A percentile compares a stretch with the other conserved stretches of the same genome.
Evolutionary conservation across 2,329 filamentous ascomycete genomes (phyloP).

Genomic region (Colletotrichum orchidophilum): DNA sequence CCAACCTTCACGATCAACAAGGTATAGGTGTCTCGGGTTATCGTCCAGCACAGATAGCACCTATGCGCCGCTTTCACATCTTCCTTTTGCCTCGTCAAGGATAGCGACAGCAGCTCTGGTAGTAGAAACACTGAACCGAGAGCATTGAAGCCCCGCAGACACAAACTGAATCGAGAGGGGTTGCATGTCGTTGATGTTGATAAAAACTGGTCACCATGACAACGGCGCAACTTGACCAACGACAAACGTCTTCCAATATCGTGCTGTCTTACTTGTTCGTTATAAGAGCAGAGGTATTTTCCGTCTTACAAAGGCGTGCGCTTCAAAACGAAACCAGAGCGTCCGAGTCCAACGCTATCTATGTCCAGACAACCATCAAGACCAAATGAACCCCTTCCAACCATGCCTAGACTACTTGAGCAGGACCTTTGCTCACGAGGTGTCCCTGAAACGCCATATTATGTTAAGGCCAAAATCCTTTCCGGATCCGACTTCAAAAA

Average conservation of each 20-base stretch:
- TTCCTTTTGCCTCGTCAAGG: too few species aligned
- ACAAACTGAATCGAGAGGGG: too few species aligned
- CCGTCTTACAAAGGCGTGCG: not conserved
- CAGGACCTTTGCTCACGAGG: not conserved
- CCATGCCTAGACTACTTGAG: not conserved
- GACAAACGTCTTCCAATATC: not conserved
- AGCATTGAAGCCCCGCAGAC: too few species aligned
- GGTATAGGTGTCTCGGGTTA: not conserved
- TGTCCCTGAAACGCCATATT: constrained; percentile 7
- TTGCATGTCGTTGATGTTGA: too few species aligned
- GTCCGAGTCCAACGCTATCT: constrained; percentile 7
- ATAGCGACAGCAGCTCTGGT: too few species aligned
- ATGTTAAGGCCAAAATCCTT: not conserved
- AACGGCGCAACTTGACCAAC: not conserved
- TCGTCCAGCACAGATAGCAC: not conserved
- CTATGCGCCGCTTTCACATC: too few species aligned
- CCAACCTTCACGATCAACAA: not conserved
- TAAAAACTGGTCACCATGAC: not conserved
- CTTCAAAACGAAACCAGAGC: not conserved
- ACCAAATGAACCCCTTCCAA: constrained; percentile 7
- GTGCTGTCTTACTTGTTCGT: not conserved
- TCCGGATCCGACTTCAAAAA: constrained; percentile 35
- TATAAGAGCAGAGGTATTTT: constrained; percentile 14
- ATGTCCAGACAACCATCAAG: constrained; percentile 8
- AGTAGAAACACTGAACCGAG: too few species aligned